phyloP scores from a whole-genome alignment of 495 filamentous ascomycete species.

The Lasiosphaeris hirsuta region DNA sequence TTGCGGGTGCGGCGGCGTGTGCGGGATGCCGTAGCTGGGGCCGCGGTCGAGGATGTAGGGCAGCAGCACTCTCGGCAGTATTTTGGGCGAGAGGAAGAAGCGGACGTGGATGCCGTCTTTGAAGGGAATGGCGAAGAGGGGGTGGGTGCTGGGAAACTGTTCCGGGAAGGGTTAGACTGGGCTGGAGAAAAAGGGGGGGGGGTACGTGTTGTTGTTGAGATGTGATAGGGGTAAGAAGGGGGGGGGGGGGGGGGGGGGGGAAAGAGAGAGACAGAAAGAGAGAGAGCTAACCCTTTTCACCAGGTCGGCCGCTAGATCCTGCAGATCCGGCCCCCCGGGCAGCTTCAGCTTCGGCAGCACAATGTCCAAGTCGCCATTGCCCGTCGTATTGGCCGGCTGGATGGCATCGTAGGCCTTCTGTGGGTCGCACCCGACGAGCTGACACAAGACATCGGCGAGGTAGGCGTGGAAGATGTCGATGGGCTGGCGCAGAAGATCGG shows the following conservation, averaged over 20 bases:
- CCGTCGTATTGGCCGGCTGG: conserved; percentile 22
- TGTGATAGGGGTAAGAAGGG: not conserved
- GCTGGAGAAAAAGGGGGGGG: not conserved
- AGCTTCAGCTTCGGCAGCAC: conserved; percentile 33
- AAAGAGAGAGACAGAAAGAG: conserved; percentile 19
- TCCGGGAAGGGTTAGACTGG: not conserved
- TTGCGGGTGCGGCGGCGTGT: conserved; percentile 26
- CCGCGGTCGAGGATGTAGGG: conserved; percentile 42
- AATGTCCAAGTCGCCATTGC: conserved; percentile 34
- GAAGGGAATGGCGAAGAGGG: conserved; percentile 30
- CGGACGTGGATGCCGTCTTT: conserved; percentile 31
- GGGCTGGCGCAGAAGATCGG: conserved; percentile 17
- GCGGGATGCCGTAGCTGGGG: conserved; percentile 34
- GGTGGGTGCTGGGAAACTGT: conserved; percentile 26
- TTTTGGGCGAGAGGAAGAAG: conserved; percentile 36
- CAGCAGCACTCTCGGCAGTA: conserved; percentile 40
- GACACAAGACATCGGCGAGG: conserved; percentile 19
- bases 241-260: conserved; percentile 11
- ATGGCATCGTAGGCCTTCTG: conserved; percentile 28
- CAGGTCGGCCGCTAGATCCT: conserved; percentile 23
- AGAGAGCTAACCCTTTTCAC: conserved; percentile 31
- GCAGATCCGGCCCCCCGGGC: conserved; percentile 15
- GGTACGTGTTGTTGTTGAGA: not conserved
- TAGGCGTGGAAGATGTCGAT: conserved; percentile 28
- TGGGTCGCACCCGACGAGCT: conserved; percentile 19